Evolutionary conservation across 805 yeast genomes (phyloP), one percentile per base, ranked within the genome.

Genomic region (Kuraishia cidri): DNA sequence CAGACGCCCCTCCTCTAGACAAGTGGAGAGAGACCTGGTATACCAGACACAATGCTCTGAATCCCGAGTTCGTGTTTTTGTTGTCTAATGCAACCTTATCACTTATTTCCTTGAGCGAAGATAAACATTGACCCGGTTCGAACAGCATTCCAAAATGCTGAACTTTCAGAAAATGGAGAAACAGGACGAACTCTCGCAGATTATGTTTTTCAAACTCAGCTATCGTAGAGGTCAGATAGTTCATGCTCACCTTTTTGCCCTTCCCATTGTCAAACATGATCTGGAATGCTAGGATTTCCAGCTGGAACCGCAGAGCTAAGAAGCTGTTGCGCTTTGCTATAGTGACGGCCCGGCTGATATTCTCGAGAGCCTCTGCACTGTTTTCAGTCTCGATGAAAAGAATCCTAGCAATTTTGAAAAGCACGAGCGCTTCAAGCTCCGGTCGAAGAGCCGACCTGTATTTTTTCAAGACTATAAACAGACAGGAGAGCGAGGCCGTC

Each of bases 301-400:
- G 38, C 28, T 49, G 43, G 21, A 64, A 48, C 26, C 47, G 47
- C 16, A 50, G 25, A 5, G 38, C 28, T 3, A 39, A 19, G 5
- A 51, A 37, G 23, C 54, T 41, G 37, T 54, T 54, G 33, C 62
- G 44, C 4, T 42, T 38, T 5, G 63, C 45, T 3, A 62, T 36
- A 0, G 49, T 30, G 2, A 58, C 44, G 2, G 65, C 56, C 32
- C 42, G 43, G 47, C 37, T 58, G 20, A 42, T 56, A 50, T 48
- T 60, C 8, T 56, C 58, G 11, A 64, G 64, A 0, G 77, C 76
- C 24, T 50, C 40, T 19, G 58, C 58, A 12, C 50, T 39, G 38
- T 61, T 59, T 3, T 48, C 48, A 0, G 75, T 70, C 35, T 72
- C 77, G 17, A 38, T 38, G 30, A 58, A 54, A 32, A 62, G 54